phyloP scores from a whole-genome alignment of 1,139 yeast genomes.

The Scheffersomyces cryptocercus region DNA sequence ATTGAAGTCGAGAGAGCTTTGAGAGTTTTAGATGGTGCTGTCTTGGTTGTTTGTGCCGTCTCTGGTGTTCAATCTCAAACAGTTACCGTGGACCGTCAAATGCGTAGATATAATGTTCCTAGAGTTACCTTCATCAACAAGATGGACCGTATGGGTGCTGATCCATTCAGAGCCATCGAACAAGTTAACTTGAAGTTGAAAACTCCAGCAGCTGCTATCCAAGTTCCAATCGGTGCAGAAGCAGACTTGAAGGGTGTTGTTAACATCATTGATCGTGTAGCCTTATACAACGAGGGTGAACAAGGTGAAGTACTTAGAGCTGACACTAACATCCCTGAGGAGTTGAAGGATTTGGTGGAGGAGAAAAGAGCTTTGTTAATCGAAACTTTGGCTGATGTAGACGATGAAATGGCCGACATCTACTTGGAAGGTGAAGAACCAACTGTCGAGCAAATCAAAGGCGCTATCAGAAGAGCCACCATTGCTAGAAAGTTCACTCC shows the following conservation, averaged over 20 bases:
- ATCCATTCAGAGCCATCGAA: slow-evolving; percentile 93
- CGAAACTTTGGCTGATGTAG: slow-evolving; percentile 96
- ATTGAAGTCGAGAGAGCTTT: slow-evolving; percentile 97
- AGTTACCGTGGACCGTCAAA: slow-evolving; percentile 97
- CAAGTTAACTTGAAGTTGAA: slow-evolving; percentile 84
- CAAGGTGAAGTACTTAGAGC: slow-evolving; percentile 78
- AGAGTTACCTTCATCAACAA: slow-evolving; percentile 94
- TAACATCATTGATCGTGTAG: slow-evolving; percentile 83
- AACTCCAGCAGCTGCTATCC: slow-evolving; percentile 96
- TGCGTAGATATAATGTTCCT: slow-evolving; percentile 97
- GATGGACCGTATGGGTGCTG: slow-evolving; percentile 99
- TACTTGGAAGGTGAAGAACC: slow-evolving; percentile 91
- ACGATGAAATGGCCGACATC: slow-evolving; percentile 93
- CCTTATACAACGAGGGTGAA: slow-evolving; percentile 86
- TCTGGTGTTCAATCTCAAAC: slow-evolving; percentile 98
- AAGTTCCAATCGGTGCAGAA: slow-evolving; percentile 96
- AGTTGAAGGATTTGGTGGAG: slow-evolving; percentile 25
- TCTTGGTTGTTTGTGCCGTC: slow-evolving; percentile 95
- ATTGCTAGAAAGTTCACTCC: slow-evolving; percentile 96
- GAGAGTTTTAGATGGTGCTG: slow-evolving; percentile 97
- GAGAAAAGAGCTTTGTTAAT: slow-evolving; percentile 67
- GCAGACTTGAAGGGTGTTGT: slow-evolving; percentile 83
- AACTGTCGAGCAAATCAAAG: slow-evolving; percentile 74
- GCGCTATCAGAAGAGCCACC: slow-evolving; percentile 93
- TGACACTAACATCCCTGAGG: slow-evolving; percentile 68